Evolutionary conservation across 148 eudicot species (phyloP).

Genomic region (Fagopyrum homotropicum): DNA sequence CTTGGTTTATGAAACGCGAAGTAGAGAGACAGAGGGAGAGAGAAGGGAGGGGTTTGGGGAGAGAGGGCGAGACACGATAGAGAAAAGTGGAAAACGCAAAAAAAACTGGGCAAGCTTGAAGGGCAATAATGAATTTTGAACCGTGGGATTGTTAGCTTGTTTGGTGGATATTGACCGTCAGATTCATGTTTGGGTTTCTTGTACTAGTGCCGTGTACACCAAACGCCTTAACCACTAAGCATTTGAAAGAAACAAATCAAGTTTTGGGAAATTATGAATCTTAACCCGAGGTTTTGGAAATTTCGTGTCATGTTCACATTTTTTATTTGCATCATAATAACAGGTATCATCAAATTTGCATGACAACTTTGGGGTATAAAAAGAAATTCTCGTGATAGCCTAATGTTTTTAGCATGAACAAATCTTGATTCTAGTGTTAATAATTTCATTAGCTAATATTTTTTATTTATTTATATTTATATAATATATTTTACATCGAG

Average conservation of each 20-base stretch:
- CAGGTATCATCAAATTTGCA: too few species aligned
- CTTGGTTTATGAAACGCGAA: neutral
- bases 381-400: too few species aligned
- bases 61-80: neutral
- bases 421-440: too few species aligned
- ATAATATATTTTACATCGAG: too few species aligned
- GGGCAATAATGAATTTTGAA: neutral
- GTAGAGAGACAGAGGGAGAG: neutral
- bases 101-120: neutral
- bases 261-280: neutral
- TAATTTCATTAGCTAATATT: too few species aligned
- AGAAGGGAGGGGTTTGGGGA: slow-evolving; percentile 1
- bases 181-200: slow-evolving; percentile 9
- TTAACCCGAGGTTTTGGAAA: too few species aligned
- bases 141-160: slow-evolving; percentile 6
- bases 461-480: too few species aligned
- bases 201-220: neutral
- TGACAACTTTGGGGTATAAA: too few species aligned
- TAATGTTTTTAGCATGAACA: too few species aligned
- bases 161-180: slow-evolving; percentile 7
- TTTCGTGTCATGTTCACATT: too few species aligned
- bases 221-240: slow-evolving; percentile 6
- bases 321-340: too few species aligned
- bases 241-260: neutral
- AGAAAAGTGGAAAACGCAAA: neutral